These are phyloP conservation scores for Aspergillus fischeri DNA, from an alignment of 2,329 filamentous ascomycete species.

Conservation along the genomic window DNA sequence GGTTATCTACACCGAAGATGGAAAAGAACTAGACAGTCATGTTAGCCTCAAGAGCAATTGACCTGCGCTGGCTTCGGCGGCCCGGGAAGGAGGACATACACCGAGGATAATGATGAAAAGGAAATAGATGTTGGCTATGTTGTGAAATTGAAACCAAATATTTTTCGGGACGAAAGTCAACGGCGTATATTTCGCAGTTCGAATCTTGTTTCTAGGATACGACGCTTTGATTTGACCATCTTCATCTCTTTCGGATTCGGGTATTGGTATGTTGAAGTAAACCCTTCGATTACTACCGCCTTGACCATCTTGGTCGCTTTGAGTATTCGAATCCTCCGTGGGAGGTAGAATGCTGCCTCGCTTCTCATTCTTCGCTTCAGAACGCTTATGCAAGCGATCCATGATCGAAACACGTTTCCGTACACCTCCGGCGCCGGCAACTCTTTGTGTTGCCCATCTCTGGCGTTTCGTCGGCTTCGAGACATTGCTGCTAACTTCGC, in stretches of 20 bases:
- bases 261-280: conserved; percentile 83
- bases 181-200: conserved; percentile 95
- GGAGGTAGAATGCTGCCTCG: conserved; percentile 41
- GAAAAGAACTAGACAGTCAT: conserved; percentile 69
- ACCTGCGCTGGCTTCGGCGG: background rate
- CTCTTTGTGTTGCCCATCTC: conserved; percentile 93
- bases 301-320: conserved; percentile 46
- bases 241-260: conserved; percentile 70
- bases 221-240: conserved; percentile 67
- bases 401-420: conserved; percentile 80
- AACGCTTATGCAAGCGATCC: conserved; percentile 64
- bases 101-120: conserved; percentile 90
- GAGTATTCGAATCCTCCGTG: conserved; percentile 16
- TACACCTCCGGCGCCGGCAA: conserved; percentile 68
- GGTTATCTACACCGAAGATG: conserved; percentile 90
- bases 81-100: conserved; percentile 56
- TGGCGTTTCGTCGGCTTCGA: conserved; percentile 69
- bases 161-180: conserved; percentile 96
- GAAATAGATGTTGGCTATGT: conserved; percentile 98
- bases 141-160: conserved; percentile 96
- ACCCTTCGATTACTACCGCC: conserved; percentile 21
- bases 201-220: conserved; percentile 91
- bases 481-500: conserved; percentile 43
- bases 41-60: conserved; percentile 17
- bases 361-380: conserved; percentile 65